Evolutionary conservation across 2,329 filamentous ascomycete genomes (phyloP).

Genomic region (Penicillium sp.): DNA sequence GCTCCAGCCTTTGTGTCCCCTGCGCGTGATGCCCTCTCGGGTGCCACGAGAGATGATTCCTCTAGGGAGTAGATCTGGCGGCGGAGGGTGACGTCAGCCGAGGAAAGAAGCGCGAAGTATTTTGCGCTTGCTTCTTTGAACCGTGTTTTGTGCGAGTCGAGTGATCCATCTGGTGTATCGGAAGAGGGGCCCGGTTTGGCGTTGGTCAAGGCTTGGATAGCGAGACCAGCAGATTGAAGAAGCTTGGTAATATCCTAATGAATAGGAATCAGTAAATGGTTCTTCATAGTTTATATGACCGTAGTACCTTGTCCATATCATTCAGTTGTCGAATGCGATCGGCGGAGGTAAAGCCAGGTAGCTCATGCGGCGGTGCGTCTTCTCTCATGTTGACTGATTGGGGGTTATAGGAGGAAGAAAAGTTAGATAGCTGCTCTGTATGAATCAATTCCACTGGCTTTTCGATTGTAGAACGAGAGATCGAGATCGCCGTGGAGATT

Average conservation of each 20-base stretch:
- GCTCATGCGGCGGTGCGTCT: slow-evolving; percentile 20
- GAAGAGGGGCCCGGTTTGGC: slow-evolving; percentile 37
- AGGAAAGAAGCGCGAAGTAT: slow-evolving; percentile 72
- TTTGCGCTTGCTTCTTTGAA: slow-evolving; percentile 56
- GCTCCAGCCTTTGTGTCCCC: slow-evolving; percentile 30
- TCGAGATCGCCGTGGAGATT: neutral
- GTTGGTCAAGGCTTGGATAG: slow-evolving; percentile 63
- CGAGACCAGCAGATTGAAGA: slow-evolving; percentile 59
- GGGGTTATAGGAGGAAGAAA: too few relatives aligned
- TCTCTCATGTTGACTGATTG: slow-evolving; percentile 22
- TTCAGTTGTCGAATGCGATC: slow-evolving; percentile 80
- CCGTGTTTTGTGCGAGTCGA: slow-evolving; percentile 57
- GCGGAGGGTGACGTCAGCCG: slow-evolving; percentile 70
- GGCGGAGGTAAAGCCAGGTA: slow-evolving; percentile 60
- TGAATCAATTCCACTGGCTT: neutral
- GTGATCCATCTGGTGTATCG: slow-evolving; percentile 39
- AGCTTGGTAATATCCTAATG: slow-evolving; percentile 52
- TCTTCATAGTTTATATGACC: neutral
- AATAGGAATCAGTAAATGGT: neutral
- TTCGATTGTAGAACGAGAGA: neutral
- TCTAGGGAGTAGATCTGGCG: slow-evolving; percentile 76
- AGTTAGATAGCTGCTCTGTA: neutral
- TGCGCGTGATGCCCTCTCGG: slow-evolving; percentile 39
- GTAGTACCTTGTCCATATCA: slow-evolving; percentile 66
- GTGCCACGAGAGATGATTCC: slow-evolving; percentile 70